These are phyloP conservation scores for Fraxinus floribunda DNA, from an alignment of 305 asterid species.

Conservation along the genomic window DNA sequence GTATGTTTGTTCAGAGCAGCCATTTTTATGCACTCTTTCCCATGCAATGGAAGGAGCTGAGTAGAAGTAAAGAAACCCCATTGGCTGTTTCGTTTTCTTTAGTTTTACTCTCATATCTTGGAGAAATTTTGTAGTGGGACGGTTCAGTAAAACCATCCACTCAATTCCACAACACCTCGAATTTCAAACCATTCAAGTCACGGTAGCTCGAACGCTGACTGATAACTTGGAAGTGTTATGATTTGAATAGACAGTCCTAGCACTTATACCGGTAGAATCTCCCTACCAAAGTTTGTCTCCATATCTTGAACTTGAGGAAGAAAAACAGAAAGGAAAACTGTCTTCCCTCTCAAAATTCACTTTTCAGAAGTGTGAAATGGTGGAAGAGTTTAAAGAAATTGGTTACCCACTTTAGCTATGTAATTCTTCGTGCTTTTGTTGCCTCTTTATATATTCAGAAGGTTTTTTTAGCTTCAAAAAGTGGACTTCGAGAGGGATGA, in stretches of 20 bases:
- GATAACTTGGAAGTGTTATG: not conserved
- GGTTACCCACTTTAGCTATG: constrained; percentile 8
- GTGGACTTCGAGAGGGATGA: constrained; percentile 20
- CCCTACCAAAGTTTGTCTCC: not conserved
- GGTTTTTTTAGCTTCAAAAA: constrained; percentile 18
- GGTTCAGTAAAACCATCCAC: not conserved
- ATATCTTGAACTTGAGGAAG: not conserved
- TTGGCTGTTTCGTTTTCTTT: constrained; percentile 1
- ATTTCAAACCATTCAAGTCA: not conserved
- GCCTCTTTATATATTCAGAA: constrained; percentile 8
- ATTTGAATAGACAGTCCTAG: not conserved
- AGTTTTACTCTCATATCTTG: not conserved
- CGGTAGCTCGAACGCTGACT: not conserved
- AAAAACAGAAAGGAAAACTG: not conserved
- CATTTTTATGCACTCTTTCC: constrained; percentile 36
- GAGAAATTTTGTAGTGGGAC: not conserved
- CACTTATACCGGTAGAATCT: not conserved
- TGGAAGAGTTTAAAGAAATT: not conserved
- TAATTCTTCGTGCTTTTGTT: constrained; percentile 9
- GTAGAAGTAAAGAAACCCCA: constrained; percentile 3
- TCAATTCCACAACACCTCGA: not conserved
- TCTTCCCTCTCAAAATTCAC: not conserved
- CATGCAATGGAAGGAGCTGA: constrained; percentile 23
- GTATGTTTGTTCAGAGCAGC: constrained; percentile 36
- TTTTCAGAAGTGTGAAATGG: not conserved